Evolutionary conservation across 176 grass and related monocot genomes (phyloP).

Genomic region (Carex cristatella): DNA sequence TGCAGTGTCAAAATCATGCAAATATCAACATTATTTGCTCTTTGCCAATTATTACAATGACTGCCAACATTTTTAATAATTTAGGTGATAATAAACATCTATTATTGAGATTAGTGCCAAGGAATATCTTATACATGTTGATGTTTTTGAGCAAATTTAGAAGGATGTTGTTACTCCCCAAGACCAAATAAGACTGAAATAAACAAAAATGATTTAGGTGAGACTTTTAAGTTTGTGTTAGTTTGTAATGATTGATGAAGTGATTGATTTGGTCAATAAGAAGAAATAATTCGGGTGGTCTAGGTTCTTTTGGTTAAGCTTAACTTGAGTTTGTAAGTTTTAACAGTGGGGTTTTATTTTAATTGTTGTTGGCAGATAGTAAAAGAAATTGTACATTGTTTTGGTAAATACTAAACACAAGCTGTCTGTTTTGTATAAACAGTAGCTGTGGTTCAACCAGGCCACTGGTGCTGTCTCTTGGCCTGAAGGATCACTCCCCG

Average conservation of each 20-base stretch:
- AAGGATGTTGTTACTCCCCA: background rate
- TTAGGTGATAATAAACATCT: background rate
- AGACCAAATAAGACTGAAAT: background rate
- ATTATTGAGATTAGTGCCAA: background rate
- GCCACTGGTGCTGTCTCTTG: conserved; percentile 79
- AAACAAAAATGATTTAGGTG: background rate
- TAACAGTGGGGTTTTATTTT: background rate
- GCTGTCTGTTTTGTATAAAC: conserved; percentile 6
- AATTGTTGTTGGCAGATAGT: background rate
- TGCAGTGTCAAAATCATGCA: background rate
- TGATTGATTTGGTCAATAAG: background rate
- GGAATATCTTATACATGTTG: background rate
- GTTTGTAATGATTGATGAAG: background rate
- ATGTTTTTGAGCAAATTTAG: background rate
- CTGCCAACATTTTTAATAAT: background rate
- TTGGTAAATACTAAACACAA: background rate
- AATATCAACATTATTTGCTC: background rate
- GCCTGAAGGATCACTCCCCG: conserved; percentile 85
- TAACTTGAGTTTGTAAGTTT: too few species aligned
- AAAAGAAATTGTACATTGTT: background rate
- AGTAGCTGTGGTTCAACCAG: conserved; percentile 58
- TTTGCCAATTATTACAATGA: background rate
- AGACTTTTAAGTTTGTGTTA: background rate
- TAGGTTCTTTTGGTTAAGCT: background rate
- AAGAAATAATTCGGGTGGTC: background rate